Conservation (phyloP, 257 asterid species). For the Forsythia viridissima region DNA sequence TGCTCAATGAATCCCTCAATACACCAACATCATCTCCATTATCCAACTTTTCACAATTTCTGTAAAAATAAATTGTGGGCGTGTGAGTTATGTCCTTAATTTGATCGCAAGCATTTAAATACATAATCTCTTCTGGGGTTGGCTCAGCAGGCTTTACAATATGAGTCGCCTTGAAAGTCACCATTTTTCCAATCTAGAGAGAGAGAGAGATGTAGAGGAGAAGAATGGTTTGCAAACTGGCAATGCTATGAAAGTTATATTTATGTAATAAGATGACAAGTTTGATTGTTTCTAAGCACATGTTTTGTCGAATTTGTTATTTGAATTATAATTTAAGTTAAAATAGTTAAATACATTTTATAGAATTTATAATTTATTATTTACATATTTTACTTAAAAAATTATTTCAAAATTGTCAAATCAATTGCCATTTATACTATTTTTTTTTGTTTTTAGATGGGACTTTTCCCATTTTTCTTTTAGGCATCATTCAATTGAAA, state of each 20-base stretch:
- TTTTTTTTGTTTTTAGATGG: too few species aligned
- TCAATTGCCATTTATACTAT: too few species aligned
- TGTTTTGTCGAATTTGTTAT: too few species aligned
- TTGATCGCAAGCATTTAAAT: slow-evolving; percentile 52
- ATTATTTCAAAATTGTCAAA: too few species aligned
- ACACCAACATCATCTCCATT: slow-evolving; percentile 11
- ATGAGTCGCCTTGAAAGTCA: slow-evolving; percentile 40
- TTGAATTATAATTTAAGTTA: too few species aligned
- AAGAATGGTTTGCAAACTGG: neutral
- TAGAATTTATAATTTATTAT: too few species aligned
- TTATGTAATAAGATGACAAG: neutral
- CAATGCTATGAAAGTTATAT: neutral
- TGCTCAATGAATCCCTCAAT: slow-evolving; percentile 47
- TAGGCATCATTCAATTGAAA: neutral
- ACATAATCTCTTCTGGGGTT: slow-evolving; percentile 47
- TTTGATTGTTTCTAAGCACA: too few species aligned
- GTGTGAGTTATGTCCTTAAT: slow-evolving; percentile 50
- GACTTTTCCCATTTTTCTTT: too few species aligned
- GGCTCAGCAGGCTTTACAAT: slow-evolving; percentile 56
- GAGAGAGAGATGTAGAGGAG: neutral
- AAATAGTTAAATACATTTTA: too few species aligned
- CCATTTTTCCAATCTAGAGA: slow-evolving; percentile 20
- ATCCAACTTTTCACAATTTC: slow-evolving; percentile 23
- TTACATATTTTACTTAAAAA: too few species aligned
- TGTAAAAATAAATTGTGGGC: slow-evolving; percentile 58